Evolutionary conservation across 805 yeast species (phyloP), one percentile per base, ranked within the genome.

Genomic region (Spathaspora girioi): DNA sequence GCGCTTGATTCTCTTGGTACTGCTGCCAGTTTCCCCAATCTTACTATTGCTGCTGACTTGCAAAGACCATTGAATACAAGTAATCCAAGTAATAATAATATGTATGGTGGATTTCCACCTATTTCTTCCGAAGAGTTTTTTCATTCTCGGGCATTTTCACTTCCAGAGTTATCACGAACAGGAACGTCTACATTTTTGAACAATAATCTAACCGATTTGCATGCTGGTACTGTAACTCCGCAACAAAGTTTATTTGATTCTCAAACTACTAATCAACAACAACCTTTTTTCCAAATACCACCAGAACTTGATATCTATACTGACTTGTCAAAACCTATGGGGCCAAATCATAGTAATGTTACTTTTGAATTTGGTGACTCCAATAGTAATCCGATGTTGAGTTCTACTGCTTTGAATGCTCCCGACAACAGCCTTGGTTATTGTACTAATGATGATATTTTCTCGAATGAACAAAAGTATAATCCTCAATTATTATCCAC

Each of bases 81-180:
- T 7, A 35, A 14, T 5, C 35, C 12, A 14, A 31, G n/a, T 31
- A 35, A 15, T 15, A 8, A 10, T 32, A 35, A 15, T 15, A 35
- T 15, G 18, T 35, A 45, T 17, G 47, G 23, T 10, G 27, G 20
- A 26, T 12, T 45, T 18, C 47, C 35, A 29, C 15, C 17, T 14
- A 27, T 31, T 9, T 31, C 47, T 18, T 1, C 38, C 7, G 47
- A 45, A 5, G 47, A 31, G 8, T 12, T 45, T 17, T 31, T 45
- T 14, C 47, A 14, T 31, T 31, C 47, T 12, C 47, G 47, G 38
- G 47, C 47, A 9, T 35, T 45, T 31, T 45, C 47, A 12, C 18
- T 31, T 2, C 47, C 47, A 8, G 18, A 42, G 11, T 42, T 42
- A 23, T 42, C 45, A 6, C 15, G 45, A 23, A 17, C 27, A n/a